Conservation (phyloP, 345 rosid species). For the Eucalyptus marginata region DNA sequence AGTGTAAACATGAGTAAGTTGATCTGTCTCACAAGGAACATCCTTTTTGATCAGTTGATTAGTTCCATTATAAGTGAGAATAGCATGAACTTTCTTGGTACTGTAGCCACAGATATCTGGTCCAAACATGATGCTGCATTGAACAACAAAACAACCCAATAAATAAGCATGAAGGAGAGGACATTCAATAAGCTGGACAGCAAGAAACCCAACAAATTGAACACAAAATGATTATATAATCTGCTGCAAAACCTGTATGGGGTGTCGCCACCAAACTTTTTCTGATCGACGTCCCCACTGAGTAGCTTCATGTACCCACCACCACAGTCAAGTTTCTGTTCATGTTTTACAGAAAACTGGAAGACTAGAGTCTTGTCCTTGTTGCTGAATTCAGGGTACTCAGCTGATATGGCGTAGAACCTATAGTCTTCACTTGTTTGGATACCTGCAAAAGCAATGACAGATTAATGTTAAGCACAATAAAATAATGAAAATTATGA, state of each 20-base stretch:
- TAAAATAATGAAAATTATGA: not conserved
- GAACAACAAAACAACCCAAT: not conserved
- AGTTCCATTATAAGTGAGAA: conserved; percentile 69
- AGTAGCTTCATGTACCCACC: conserved; percentile 99
- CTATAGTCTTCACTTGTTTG: conserved; percentile 97
- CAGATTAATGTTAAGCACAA: not conserved
- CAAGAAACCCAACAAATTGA: conserved; percentile 2
- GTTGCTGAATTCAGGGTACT: conserved; percentile 36
- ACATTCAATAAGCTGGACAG: not conserved
- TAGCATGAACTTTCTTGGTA: conserved; percentile 99
- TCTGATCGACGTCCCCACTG: conserved; percentile 84
- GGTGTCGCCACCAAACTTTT: conserved; percentile 97
- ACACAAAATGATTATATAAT: conserved; percentile 36
- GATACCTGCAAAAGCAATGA: conserved; percentile 41
- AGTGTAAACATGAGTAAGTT: conserved; percentile 88
- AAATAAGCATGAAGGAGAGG: not conserved
- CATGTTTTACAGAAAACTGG: conserved; percentile 41
- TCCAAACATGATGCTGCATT: conserved; percentile 96
- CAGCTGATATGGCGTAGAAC: conserved; percentile 41
- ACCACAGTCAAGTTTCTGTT: conserved; percentile 92
- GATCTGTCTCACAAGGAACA: conserved; percentile 98
- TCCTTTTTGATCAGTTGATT: conserved; percentile 96
- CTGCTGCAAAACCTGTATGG: conserved; percentile 82
- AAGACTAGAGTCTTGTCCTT: conserved; percentile 38
- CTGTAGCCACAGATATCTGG: conserved; percentile 96